Evolutionary conservation across 805 yeast species (phyloP).

Genomic region (Tetrapisispora taiwanensis): DNA sequence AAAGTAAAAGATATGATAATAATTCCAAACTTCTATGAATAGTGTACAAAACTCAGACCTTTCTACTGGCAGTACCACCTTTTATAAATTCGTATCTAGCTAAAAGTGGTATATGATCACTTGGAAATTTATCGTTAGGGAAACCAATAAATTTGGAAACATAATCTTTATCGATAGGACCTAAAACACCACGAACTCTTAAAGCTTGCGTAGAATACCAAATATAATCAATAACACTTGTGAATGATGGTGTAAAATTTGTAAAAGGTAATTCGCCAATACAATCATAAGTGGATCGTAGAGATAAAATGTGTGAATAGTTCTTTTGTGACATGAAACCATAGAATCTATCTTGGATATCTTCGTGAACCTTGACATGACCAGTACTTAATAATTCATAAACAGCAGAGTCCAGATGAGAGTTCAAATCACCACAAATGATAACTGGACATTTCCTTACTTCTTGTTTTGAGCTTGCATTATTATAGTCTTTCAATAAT

Average conservation of each 20-base stretch:
- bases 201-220: conserved; percentile 85
- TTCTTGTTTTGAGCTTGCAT: conserved; percentile 39
- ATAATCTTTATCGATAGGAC: conserved; percentile 73
- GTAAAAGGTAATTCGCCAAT: conserved; percentile 91
- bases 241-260: conserved; percentile 86
- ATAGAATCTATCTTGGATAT: conserved; percentile 77
- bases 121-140: conserved; percentile 89
- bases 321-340: conserved; percentile 89
- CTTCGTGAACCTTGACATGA: conserved; percentile 64
- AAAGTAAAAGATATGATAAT: background rate
- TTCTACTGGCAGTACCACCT: conserved; percentile 11
- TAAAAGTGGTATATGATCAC: conserved; percentile 87
- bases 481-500: conserved; percentile 40
- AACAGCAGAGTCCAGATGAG: conserved; percentile 79
- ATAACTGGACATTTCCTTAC: conserved; percentile 60
- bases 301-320: conserved; percentile 66
- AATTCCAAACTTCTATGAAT: background rate
- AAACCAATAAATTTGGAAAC: conserved; percentile 72
- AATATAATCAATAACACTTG: conserved; percentile 87
- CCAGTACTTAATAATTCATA: conserved; percentile 83
- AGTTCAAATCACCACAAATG: conserved; percentile 93
- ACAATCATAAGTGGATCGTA: conserved; percentile 75
- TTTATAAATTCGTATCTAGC: conserved; percentile 66
- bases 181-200: conserved; percentile 76
- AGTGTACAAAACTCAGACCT: conserved; percentile 1